These are phyloP conservation scores for Colletotrichum sp. DNA, from an alignment of 2,329 filamentous ascomycete genomes.

Conservation along the genomic window DNA sequence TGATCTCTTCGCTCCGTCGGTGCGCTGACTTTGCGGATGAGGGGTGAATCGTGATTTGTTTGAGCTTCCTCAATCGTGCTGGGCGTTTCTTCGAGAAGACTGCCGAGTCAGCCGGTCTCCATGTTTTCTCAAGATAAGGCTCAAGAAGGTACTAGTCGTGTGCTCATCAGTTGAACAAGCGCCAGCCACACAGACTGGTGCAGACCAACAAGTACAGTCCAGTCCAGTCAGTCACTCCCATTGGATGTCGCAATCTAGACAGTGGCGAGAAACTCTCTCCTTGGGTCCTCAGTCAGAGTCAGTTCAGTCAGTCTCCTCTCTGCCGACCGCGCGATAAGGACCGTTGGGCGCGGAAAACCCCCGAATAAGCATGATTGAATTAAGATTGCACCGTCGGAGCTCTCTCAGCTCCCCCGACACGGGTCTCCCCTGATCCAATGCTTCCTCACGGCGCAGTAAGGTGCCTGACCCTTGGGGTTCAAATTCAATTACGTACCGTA, in stretches of 20 bases:
- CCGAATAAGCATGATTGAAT: constrained; percentile 16
- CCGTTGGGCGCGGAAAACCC: not conserved
- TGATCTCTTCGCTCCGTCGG: constrained; percentile 15
- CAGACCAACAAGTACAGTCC: not conserved
- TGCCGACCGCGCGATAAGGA: not conserved
- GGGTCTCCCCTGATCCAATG: constrained; percentile 2
- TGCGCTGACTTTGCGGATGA: not conserved
- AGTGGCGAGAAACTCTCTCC: not conserved
- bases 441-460: not conserved
- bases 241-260: not conserved
- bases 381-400: constrained; percentile 12
- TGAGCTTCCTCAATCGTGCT: not conserved
- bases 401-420: not conserved
- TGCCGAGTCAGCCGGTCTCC: constrained; percentile 17
- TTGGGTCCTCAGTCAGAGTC: not conserved
- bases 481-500: constrained; percentile 4
- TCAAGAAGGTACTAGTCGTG: not conserved
- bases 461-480: not conserved
- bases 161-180: not conserved
- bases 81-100: not conserved
- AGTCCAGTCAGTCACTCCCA: not conserved
- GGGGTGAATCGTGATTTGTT: not conserved
- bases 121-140: constrained; percentile 3
- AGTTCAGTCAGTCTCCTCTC: not conserved
- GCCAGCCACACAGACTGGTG: not conserved